A percentile compares a stretch with the other conserved stretches of the same genome.
phyloP scores from a whole-genome alignment of 2,329 filamentous ascomycete species.

The Cladophialophora psammophila region DNA sequence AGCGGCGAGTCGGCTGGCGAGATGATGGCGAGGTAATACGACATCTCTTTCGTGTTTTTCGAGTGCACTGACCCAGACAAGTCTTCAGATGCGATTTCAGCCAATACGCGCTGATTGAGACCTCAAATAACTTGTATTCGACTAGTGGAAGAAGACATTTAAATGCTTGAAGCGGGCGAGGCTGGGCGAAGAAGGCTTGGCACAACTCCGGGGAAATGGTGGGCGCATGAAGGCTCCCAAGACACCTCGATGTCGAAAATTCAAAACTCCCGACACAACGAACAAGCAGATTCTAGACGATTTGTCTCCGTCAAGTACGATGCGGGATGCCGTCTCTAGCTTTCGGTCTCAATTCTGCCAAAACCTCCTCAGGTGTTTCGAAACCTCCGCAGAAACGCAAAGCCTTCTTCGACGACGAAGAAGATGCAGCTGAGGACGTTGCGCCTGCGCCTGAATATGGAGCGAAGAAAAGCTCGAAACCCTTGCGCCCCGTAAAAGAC shows the following conservation, averaged over 20 bases:
- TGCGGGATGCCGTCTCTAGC: slow-evolving; percentile 47
- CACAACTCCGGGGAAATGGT: not conserved
- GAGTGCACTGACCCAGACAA: not conserved
- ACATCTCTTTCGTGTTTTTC: slow-evolving; percentile 66
- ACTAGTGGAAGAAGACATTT: not conserved
- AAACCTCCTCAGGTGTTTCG: slow-evolving; percentile 37
- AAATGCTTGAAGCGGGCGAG: not conserved
- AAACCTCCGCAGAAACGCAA: slow-evolving; percentile 56
- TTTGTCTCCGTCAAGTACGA: not conserved
- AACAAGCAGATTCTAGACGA: not conserved
- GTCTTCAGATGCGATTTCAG: not conserved
- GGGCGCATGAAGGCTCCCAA: not conserved
- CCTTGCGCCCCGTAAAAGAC: slow-evolving; percentile 26
- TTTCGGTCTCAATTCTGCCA: slow-evolving; percentile 53
- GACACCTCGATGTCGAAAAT: not conserved
- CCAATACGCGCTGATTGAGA: not conserved
- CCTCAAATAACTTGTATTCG: too few relatives aligned
- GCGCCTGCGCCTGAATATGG: slow-evolving; percentile 26
- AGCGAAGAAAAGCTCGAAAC: slow-evolving; percentile 42
- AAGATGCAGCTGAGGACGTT: slow-evolving; percentile 45
- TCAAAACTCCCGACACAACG: not conserved
- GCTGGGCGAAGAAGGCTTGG: not conserved
- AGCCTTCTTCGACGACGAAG: slow-evolving; percentile 54
- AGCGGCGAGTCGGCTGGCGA: slow-evolving; percentile 94
- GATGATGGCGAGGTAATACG: slow-evolving; percentile 97